phyloP scores from a whole-genome alignment of 352 stramenopile species.

The Pythium brachiatum region DNA sequence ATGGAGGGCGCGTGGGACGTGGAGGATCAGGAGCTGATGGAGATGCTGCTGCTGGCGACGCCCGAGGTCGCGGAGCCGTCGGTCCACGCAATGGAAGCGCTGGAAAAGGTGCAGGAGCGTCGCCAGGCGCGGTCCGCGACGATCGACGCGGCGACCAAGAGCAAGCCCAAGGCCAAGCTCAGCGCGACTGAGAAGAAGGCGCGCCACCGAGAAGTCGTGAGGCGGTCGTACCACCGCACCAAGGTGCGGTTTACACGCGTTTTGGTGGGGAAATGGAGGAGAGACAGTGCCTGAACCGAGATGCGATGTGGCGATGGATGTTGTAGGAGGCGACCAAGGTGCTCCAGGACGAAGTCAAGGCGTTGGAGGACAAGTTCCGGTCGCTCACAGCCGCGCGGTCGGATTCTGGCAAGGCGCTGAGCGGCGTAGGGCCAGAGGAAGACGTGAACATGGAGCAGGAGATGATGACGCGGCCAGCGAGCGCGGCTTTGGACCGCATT shows the following conservation, averaged over 20 bases:
- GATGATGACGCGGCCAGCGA: not conserved
- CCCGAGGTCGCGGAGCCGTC: not conserved
- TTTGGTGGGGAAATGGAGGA: not conserved
- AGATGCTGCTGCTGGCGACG: slow-evolving; percentile 25
- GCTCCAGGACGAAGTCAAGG: slow-evolving; percentile 48
- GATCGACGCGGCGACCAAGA: slow-evolving; percentile 16
- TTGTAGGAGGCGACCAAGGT: slow-evolving; percentile 46
- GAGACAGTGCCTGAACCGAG: not conserved
- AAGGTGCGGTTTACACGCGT: slow-evolving; percentile 35
- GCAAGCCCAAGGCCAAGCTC: slow-evolving; percentile 43
- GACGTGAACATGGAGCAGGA: not conserved
- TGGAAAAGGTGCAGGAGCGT: not conserved
- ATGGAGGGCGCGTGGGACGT: slow-evolving; percentile 18
- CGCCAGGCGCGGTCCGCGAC: not conserved
- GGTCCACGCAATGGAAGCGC: not conserved
- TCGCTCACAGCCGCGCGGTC: slow-evolving; percentile 32
- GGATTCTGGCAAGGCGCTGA: not conserved
- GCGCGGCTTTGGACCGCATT: slow-evolving; percentile 2
- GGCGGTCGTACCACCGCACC: slow-evolving; percentile 73
- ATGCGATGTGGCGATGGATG: not conserved
- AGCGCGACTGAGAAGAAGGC: slow-evolving; percentile 50
- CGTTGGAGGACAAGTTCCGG: slow-evolving; percentile 50
- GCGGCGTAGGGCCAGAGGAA: not conserved
- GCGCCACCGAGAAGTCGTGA: slow-evolving; percentile 67
- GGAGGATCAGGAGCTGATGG: slow-evolving; percentile 30